A percentile compares a stretch with the other conserved stretches of the same genome.
Evolutionary conservation across 441 rosid genomes (phyloP).

Genomic region (Populus hybrid): DNA sequence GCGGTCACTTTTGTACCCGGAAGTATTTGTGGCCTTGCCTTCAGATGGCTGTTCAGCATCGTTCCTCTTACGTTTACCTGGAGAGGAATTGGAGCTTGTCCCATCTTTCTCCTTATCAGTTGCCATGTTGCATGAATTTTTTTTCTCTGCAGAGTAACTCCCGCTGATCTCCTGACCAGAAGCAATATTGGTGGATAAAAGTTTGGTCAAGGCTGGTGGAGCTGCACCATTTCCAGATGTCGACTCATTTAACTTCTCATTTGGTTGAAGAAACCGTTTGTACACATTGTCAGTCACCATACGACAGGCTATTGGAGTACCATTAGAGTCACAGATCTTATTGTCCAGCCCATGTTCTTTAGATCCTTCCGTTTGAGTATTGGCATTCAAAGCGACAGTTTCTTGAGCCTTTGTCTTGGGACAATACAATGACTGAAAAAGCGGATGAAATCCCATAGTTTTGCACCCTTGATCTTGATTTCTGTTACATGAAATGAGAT

Average conservation of each 20-base stretch:
- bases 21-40: constrained; percentile 30
- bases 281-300: constrained; percentile 31
- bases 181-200: constrained; percentile 26
- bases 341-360: constrained; percentile 25
- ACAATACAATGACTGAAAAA: constrained; percentile 67
- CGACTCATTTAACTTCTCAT: constrained; percentile 32
- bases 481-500: constrained; percentile 16
- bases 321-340: constrained; percentile 31
- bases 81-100: constrained; percentile 36
- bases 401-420: constrained; percentile 38
- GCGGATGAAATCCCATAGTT: constrained; percentile 62
- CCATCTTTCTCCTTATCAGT: constrained; percentile 31
- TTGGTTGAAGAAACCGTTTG: constrained; percentile 33
- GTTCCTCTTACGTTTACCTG: constrained; percentile 33
- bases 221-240: constrained; percentile 28
- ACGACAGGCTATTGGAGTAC: constrained; percentile 38
- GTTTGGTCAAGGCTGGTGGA: constrained; percentile 28
- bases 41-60: constrained; percentile 32
- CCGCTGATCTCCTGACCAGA: constrained; percentile 22
- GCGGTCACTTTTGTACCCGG: constrained; percentile 39
- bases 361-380: constrained; percentile 20
- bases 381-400: constrained; percentile 14
- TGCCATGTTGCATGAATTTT: constrained; percentile 27
- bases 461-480: constrained; percentile 28
- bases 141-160: constrained; percentile 30